Percentiles rank a stretch among this genome's conserved stretches.
phyloP scores from a whole-genome alignment of 202 grass and related monocot species.

The Panicum hallii region DNA sequence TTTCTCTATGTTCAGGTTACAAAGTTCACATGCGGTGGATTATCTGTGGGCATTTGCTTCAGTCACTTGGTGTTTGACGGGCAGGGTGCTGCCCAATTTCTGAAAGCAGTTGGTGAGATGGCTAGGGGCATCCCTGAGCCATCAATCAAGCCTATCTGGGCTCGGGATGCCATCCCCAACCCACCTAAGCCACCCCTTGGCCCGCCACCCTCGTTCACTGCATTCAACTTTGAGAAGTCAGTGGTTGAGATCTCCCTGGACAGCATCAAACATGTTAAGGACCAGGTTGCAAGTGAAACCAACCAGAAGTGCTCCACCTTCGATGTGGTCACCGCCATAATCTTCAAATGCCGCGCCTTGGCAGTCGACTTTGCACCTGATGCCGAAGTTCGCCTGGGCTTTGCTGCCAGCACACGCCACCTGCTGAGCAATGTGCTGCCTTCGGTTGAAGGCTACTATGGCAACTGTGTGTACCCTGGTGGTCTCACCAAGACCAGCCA shows the following conservation, averaged over 20 bases:
- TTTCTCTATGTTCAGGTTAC: slow-evolving; percentile 55
- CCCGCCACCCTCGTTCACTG: slow-evolving; percentile 48
- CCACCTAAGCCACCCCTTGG: slow-evolving; percentile 57
- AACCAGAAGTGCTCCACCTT: slow-evolving; percentile 77
- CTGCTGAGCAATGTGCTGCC: slow-evolving; percentile 60
- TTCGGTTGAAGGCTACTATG: slow-evolving; percentile 65
- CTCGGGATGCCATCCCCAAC: slow-evolving; percentile 61
- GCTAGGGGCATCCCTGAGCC: slow-evolving; percentile 55
- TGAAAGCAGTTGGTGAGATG: slow-evolving; percentile 71
- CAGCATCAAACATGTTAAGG: slow-evolving; percentile 62
- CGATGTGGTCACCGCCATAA: slow-evolving; percentile 67
- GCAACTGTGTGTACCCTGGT: slow-evolving; percentile 70
- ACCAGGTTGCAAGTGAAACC: slow-evolving; percentile 49
- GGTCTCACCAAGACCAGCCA: slow-evolving; percentile 49
- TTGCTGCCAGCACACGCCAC: slow-evolving; percentile 71
- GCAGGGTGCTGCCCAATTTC: slow-evolving; percentile 61
- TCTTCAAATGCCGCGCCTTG: slow-evolving; percentile 62
- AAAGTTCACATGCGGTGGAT: slow-evolving; percentile 71
- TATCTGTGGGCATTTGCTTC: slow-evolving; percentile 64
- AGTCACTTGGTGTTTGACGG: slow-evolving; percentile 80
- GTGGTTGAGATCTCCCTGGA: slow-evolving; percentile 71
- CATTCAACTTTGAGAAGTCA: slow-evolving; percentile 57
- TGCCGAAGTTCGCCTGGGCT: slow-evolving; percentile 59
- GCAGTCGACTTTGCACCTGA: slow-evolving; percentile 52
- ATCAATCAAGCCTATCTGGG: slow-evolving; percentile 60